These are phyloP conservation scores for Cladosporium sp. DNA, from an alignment of 2,329 filamentous ascomycete species.

Conservation along the genomic window DNA sequence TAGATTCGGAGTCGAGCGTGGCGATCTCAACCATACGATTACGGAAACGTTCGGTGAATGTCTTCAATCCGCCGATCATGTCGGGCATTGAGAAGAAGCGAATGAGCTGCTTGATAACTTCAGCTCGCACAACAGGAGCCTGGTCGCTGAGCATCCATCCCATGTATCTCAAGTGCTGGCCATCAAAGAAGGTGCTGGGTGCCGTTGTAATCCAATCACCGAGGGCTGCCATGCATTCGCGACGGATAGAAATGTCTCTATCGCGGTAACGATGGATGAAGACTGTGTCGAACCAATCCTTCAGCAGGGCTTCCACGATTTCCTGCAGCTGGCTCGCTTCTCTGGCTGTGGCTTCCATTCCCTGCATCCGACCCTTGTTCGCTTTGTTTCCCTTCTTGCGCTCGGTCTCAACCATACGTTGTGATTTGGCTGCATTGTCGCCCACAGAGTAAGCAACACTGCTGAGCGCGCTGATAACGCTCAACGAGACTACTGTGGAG, in stretches of 20 bases:
- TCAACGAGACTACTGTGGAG: slow-evolving; percentile 76
- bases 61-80: slow-evolving; percentile 70
- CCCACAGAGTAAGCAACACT: slow-evolving; percentile 67
- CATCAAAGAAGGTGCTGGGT: slow-evolving; percentile 85
- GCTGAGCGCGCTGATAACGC: slow-evolving; percentile 75
- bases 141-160: slow-evolving; percentile 93
- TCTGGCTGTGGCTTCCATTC: slow-evolving; percentile 67
- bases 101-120: slow-evolving; percentile 78
- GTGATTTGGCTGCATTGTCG: slow-evolving; percentile 67
- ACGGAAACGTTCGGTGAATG: slow-evolving; percentile 90
- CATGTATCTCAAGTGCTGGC: slow-evolving; percentile 83
- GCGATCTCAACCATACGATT: slow-evolving; percentile 89
- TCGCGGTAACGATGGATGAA: slow-evolving; percentile 96
- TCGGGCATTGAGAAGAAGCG: slow-evolving; percentile 76
- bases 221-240: slow-evolving; percentile 81
- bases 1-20: slow-evolving; percentile 74
- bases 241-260: slow-evolving; percentile 81
- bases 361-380: slow-evolving; percentile 73
- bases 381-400: slow-evolving; percentile 66
- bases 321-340: slow-evolving; percentile 68
- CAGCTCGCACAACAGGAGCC: slow-evolving; percentile 68
- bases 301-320: slow-evolving; percentile 66
- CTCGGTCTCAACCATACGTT: slow-evolving; percentile 75
- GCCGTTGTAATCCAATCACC: slow-evolving; percentile 84
- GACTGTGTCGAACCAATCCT: slow-evolving; percentile 84